A percentile compares a stretch with the other conserved stretches of the same genome.
phyloP scores from a whole-genome alignment of 2,329 filamentous ascomycete genomes.

The Cercospora sojina region DNA sequence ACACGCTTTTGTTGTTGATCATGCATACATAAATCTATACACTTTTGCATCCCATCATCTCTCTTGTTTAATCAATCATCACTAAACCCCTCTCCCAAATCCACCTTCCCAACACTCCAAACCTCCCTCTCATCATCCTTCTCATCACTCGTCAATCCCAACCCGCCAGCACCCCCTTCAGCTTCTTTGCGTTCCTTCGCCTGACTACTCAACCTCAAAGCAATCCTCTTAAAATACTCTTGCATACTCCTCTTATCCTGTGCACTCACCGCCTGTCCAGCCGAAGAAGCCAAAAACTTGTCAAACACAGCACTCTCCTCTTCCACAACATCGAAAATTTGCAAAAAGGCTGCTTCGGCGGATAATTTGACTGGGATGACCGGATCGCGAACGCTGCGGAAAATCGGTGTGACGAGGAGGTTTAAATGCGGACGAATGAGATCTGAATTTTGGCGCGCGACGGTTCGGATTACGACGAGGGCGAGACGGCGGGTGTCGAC shows the following conservation, averaged over 20 bases:
- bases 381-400: constrained; percentile 82
- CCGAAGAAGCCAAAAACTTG: constrained; percentile 71
- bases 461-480: constrained; percentile 82
- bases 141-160: constrained; percentile 88
- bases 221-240: constrained; percentile 96
- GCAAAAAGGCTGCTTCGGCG: constrained; percentile 89
- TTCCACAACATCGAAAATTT: constrained; percentile 85
- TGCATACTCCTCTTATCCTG: constrained; percentile 84
- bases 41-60: neutral
- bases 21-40: neutral
- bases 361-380: constrained; percentile 95
- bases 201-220: constrained; percentile 77
- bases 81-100: constrained; percentile 61
- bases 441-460: constrained; percentile 75
- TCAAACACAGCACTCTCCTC: constrained; percentile 85
- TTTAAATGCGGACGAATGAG: constrained; percentile 77
- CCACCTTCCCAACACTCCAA: constrained; percentile 90
- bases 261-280: constrained; percentile 64
- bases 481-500: constrained; percentile 81
- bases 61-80: constrained; percentile 19
- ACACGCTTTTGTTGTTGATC: neutral
- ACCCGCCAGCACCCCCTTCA: constrained; percentile 80
- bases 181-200: constrained; percentile 86
- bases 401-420: constrained; percentile 78
- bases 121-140: constrained; percentile 92